These are phyloP conservation scores for Tylopilus balloui DNA, from an alignment of 768 basidiomycete genomes.

Conservation along the genomic window DNA sequence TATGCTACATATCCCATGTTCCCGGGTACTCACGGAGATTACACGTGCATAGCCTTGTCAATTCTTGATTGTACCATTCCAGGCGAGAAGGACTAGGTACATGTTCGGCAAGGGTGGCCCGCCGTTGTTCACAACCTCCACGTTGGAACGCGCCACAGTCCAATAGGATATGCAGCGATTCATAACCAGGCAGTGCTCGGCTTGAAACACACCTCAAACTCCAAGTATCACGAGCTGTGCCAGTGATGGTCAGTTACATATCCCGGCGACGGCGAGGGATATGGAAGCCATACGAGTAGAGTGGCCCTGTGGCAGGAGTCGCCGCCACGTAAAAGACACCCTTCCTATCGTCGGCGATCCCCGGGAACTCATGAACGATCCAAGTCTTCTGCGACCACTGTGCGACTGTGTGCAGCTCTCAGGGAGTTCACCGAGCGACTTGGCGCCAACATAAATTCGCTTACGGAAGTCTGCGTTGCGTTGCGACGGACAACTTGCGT, in stretches of 20 bases:
- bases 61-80: conserved; percentile 7
- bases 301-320: background rate
- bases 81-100: conserved; percentile 6
- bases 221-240: background rate
- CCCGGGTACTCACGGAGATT: conserved; percentile 20
- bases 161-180: background rate
- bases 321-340: background rate
- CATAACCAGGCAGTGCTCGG: background rate
- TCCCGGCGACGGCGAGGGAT: background rate
- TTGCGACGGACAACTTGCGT: background rate
- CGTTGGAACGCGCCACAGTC: conserved; percentile 5
- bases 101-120: conserved; percentile 1
- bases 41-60: conserved; percentile 13
- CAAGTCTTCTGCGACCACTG: background rate
- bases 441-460: conserved; percentile 1
- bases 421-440: background rate
- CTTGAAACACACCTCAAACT: background rate
- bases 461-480: conserved; percentile 6
- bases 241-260: background rate
- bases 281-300: background rate
- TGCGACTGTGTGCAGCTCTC: background rate
- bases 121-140: background rate
- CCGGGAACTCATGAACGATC: conserved; percentile 3
- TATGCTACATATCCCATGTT: background rate
- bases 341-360: conserved; percentile 13